phyloP scores from a whole-genome alignment of 2,329 filamentous ascomycete genomes.

The Capronia americana region DNA sequence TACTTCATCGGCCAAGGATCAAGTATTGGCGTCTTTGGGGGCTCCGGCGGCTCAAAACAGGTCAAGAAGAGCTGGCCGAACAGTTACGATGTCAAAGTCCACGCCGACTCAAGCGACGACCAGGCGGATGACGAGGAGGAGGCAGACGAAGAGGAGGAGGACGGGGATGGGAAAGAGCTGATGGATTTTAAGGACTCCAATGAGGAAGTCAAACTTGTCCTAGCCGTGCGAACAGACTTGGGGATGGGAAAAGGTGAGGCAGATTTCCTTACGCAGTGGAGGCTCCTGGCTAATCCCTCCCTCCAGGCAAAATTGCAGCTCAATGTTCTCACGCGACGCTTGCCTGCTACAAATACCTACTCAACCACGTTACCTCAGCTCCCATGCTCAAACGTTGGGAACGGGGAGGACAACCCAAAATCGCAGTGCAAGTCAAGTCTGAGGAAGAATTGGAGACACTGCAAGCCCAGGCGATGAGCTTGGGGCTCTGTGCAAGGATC shows the following conservation, averaged over 20 bases:
- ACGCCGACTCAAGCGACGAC: conserved; percentile 52
- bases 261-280: neutral
- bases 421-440: conserved; percentile 85
- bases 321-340: conserved; percentile 96
- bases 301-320: conserved; percentile 89
- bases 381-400: conserved; percentile 84
- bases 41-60: conserved; percentile 36
- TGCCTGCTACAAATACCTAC: conserved; percentile 90
- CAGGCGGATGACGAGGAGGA: conserved; percentile 43
- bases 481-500: conserved; percentile 86
- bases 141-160: conserved; percentile 65
- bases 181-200: conserved; percentile 58
- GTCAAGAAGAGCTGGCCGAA: conserved; percentile 56
- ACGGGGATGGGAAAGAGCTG: conserved; percentile 61
- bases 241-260: conserved; percentile 92
- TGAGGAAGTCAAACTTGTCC: conserved; percentile 92
- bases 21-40: conserved; percentile 72
- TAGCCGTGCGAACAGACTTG: conserved; percentile 90
- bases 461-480: conserved; percentile 77
- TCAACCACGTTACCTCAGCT: conserved; percentile 59
- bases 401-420: conserved; percentile 83
- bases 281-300: neutral
- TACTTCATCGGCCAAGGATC: conserved; percentile 73
- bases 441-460: conserved; percentile 79
- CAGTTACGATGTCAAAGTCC: conserved; percentile 61